Evolutionary conservation across 129 eudicot species (phyloP), one percentile per base, ranked within the genome.

Genomic region (Pseudognaphalium luteoalbum): DNA sequence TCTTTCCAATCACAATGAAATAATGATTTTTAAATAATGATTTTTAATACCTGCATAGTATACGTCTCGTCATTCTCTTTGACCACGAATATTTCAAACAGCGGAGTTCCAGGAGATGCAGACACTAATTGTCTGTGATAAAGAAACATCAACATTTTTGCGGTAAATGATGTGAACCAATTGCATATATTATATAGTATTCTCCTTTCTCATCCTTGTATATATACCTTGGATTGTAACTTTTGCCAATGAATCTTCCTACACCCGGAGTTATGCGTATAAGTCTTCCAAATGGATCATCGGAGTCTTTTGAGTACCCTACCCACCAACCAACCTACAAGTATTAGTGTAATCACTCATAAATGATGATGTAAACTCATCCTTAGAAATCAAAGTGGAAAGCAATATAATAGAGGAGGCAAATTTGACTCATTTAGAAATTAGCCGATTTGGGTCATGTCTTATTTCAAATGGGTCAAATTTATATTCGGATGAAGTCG

Each of bases 321-420:
- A 91, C 96, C 99, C 99, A 95, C 99, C 99, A 95, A 62, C 99
- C 99, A 68, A 89, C 93, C 99, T 95, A 86, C 21, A 84, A 56
- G 22, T 41, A 74, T 68, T 12, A 52, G 21, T 41, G 80, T 75
- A 41, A 80, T 25, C 69, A 75, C 44, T 3, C 25, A 52, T 7
- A 39, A 72, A 70, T 66, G 68, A 65, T 41, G 39, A 59, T 41
- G 12, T 25, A 41, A 42, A 25, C 62, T 57, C 37, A 16, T 59
- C 69, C 47, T 21, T 21, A n/a, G n/a, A 7, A 14, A 35, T 37
- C 17, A 35, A 21, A 47, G 54, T 14, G 54, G n/a, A 12, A 47
- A 47, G 52, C 5, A 47, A 47, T 47, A 47, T 12, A 14, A 0
- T 16, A 32, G 4, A 64, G 39, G 69, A 28, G 44, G 41, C 20